Conservation (phyloP, 306 rosid species). For the Boehmeria nivea region DNA sequence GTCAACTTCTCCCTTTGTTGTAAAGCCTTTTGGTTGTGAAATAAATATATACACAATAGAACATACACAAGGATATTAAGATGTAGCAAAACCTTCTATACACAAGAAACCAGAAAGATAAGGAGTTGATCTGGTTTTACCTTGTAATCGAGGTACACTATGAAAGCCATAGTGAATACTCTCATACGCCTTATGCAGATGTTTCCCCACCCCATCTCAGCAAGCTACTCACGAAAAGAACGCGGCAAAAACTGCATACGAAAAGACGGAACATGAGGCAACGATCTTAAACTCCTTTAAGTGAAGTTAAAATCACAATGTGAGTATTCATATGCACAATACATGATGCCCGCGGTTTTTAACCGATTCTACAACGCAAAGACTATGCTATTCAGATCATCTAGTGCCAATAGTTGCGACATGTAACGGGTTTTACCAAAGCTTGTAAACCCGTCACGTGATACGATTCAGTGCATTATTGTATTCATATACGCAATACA, state of each 20-base stretch:
- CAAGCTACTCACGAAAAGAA: background rate
- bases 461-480: too few species aligned
- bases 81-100: background rate
- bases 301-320: background rate
- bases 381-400: too few species aligned
- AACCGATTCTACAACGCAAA: background rate
- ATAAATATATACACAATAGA: background rate
- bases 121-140: constrained; percentile 33
- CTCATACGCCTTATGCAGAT: constrained; percentile 45
- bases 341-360: background rate
- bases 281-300: background rate
- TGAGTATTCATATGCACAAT: background rate
- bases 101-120: background rate
- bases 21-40: constrained; percentile 44
- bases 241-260: constrained; percentile 2
- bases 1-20: constrained; percentile 86
- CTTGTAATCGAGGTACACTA: constrained; percentile 52
- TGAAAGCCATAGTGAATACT: constrained; percentile 40
- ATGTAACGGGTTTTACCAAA: too few species aligned
- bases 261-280: background rate
- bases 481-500: too few species aligned
- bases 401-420: too few species aligned
- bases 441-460: too few species aligned
- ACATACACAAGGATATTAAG: background rate
- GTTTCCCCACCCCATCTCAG: constrained; percentile 44